phyloP scores from a whole-genome alignment of 2,329 filamentous ascomycete species.

The Hymenoscyphus fructigenus region DNA sequence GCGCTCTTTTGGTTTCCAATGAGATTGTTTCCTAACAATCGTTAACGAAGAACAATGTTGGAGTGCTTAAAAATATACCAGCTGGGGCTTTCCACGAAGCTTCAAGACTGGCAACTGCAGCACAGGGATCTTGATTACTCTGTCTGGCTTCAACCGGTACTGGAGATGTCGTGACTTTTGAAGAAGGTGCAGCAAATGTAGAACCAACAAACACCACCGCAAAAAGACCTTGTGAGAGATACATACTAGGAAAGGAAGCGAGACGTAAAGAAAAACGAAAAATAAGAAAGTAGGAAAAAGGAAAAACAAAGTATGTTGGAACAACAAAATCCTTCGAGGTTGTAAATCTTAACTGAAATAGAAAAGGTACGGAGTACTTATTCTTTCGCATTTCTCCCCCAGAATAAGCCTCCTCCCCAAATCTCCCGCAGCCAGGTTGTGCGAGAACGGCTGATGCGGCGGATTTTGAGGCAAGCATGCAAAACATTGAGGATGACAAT shows the following conservation, averaged over 20 bases:
- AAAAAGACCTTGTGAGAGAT: background rate
- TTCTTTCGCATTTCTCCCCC: background rate
- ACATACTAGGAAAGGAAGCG: background rate
- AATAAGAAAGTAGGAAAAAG: background rate
- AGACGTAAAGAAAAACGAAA: background rate
- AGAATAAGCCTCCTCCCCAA: background rate
- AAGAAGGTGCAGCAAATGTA: background rate
- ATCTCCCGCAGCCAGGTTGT: background rate
- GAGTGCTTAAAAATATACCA: background rate
- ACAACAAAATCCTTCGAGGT: background rate
- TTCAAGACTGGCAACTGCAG: background rate
- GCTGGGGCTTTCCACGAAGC: background rate
- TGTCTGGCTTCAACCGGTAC: background rate
- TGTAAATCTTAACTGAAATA: background rate
- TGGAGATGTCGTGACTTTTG: background rate
- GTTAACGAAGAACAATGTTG: background rate
- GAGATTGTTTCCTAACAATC: background rate
- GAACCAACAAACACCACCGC: background rate
- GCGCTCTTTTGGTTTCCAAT: background rate
- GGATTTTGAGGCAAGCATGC: background rate
- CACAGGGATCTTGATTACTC: background rate
- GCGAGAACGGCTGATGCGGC: constrained; percentile 3
- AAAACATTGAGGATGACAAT: background rate
- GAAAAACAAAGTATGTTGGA: constrained; percentile 1
- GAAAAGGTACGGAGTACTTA: background rate